Evolutionary conservation across 2,329 filamentous ascomycete genomes (phyloP).

Genomic region (Sclerotinia borealis): DNA sequence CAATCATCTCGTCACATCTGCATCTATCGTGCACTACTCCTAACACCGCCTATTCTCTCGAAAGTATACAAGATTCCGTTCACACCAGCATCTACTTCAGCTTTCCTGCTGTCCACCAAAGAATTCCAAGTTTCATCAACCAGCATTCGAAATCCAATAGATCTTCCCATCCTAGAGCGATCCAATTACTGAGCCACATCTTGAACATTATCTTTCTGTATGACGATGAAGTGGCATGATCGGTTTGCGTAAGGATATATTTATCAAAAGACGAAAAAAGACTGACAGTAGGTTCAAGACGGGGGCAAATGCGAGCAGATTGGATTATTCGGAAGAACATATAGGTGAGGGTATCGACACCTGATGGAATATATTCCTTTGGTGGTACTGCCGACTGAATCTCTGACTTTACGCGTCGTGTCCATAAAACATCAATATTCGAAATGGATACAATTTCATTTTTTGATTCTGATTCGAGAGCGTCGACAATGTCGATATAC

Average conservation of each 20-base stretch:
- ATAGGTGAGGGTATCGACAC: not conserved
- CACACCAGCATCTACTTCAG: not conserved
- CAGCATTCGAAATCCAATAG: slow-evolving; percentile 4
- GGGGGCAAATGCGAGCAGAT: not conserved
- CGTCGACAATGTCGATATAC: slow-evolving; percentile 39
- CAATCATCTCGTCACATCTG: not conserved
- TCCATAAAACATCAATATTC: not conserved
- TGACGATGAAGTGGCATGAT: not conserved
- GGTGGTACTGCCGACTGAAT: too few species aligned
- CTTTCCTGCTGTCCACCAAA: slow-evolving; percentile 4
- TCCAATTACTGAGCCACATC: not conserved
- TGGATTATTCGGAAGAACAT: not conserved
- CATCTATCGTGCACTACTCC: not conserved
- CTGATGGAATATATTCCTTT: not conserved
- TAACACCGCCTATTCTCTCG: not conserved
- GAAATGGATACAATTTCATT: not conserved
- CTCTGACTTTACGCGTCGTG: not conserved
- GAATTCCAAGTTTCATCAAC: not conserved
- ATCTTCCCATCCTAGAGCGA: slow-evolving; percentile 7
- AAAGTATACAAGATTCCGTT: not conserved
- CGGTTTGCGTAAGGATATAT: not conserved
- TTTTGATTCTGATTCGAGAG: not conserved
- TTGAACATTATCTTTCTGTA: not conserved
- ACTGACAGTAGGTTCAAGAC: not conserved
- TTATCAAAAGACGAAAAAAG: not conserved